A percentile compares a stretch with the other conserved stretches of the same genome.
These are phyloP conservation scores for Monascus ruber DNA, from an alignment of 2,329 filamentous ascomycete species.

Conservation along the genomic window DNA sequence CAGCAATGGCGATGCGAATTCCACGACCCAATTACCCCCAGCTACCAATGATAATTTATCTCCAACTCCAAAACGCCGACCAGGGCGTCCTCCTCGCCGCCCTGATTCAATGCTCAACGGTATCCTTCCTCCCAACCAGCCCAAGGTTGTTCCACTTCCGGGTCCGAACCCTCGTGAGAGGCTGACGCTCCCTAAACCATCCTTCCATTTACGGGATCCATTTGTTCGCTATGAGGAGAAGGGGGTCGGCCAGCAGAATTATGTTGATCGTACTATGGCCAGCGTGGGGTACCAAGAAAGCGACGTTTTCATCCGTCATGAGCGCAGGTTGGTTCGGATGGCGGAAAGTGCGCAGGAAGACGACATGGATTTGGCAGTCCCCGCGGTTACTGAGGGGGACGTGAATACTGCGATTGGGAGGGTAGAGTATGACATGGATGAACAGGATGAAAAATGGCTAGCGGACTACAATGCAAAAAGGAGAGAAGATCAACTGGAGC, in stretches of 20 bases:
- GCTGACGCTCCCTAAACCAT: slow-evolving; percentile 38
- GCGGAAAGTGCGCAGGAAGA: slow-evolving; percentile 53
- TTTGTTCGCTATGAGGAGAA: slow-evolving; percentile 58
- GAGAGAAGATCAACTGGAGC: slow-evolving; percentile 60
- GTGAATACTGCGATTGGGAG: slow-evolving; percentile 53
- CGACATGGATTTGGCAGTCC: slow-evolving; percentile 46
- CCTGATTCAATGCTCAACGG: slow-evolving; percentile 50
- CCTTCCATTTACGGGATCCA: slow-evolving; percentile 36
- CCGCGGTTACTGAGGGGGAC: slow-evolving; percentile 50
- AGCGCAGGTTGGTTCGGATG: slow-evolving; percentile 56
- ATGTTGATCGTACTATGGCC: slow-evolving; percentile 93
- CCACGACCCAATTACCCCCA: slow-evolving; percentile 33
- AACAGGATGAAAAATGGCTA: slow-evolving; percentile 96
- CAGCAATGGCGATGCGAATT: slow-evolving; percentile 15
- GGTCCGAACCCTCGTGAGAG: slow-evolving; percentile 39
- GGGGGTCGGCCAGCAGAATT: slow-evolving; percentile 71
- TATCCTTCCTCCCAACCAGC: slow-evolving; percentile 48
- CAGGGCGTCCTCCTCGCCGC: slow-evolving; percentile 54
- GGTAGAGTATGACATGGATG: slow-evolving; percentile 99
- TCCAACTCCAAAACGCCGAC: slow-evolving; percentile 43
- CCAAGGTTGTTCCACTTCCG: slow-evolving; percentile 37
- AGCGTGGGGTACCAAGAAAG: slow-evolving; percentile 93
- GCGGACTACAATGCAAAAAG: slow-evolving; percentile 70
- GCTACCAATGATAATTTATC: slow-evolving; percentile 23
- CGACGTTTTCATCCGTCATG: slow-evolving; percentile 72